A percentile compares a stretch with the other conserved stretches of the same genome.
Evolutionary conservation across 768 basidiomycete species (phyloP).

Genomic region (Mycena amicta): DNA sequence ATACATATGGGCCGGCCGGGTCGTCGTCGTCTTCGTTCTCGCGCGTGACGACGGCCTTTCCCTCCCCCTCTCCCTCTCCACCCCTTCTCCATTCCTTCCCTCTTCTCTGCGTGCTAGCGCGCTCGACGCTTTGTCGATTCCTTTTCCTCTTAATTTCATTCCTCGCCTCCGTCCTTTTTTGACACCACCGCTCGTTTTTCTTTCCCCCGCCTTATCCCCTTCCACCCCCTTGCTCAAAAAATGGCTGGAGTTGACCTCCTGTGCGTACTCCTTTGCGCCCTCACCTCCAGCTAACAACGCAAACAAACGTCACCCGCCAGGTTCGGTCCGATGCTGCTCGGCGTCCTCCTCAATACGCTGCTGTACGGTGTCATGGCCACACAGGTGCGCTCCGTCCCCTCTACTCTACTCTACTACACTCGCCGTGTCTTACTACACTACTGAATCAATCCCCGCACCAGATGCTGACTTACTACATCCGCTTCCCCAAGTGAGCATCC

Average conservation of each 20-base stretch:
- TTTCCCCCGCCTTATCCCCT: no score
- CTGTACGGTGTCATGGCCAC: constrained; percentile 15
- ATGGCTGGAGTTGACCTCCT: constrained; percentile 22
- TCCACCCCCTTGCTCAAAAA: background rate
- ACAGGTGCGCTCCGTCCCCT: no score
- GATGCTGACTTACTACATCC: constrained; percentile 8
- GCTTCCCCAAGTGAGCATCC: background rate
- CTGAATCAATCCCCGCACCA: background rate
- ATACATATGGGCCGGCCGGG: no score
- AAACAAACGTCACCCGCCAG: background rate
- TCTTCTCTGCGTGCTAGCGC: background rate
- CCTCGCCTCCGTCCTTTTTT: background rate
- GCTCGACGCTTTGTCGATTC: background rate
- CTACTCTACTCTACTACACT: background rate
- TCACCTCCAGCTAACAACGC: background rate
- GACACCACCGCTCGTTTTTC: background rate
- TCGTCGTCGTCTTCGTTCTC: no score
- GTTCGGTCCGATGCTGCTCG: background rate
- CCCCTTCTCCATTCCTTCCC: background rate
- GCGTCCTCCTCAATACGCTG: constrained; percentile 12
- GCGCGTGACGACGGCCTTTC: background rate
- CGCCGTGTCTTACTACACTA: background rate
- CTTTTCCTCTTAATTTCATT: background rate
- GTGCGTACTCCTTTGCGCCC: background rate
- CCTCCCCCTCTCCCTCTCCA: background rate